Base-by-base conservation (phyloP, 2,329 filamentous ascomycete genomes). In the Alternaria triticimaculans region DNA sequence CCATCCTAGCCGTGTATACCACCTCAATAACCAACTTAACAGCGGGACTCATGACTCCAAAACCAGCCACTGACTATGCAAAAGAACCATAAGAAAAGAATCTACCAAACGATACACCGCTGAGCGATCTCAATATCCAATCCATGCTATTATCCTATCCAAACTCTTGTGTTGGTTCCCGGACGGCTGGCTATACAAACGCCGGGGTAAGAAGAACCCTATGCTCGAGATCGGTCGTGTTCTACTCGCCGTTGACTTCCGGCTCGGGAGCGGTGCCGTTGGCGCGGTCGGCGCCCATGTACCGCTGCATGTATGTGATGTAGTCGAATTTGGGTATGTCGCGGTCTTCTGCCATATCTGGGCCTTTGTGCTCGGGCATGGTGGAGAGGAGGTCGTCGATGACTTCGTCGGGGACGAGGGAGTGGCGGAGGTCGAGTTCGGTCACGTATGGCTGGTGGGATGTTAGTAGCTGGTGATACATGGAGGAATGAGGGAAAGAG, bases 391-490 rank as follows among this genome's bases (percentile, higher is more conserved):
- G 86, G 80, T 97, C 92, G 66, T 97, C 94, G 76, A 99, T 97
- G 68, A 99, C 92, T 77, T 98, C 95, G 77, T 99, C 96, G 0
- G 96, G 96, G 41, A 99, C 96, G 43, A 99, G 87, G 45, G 92
- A 96, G 81, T 99, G 96, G 63, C 95, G 89, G 62, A 99, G 87
- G 80, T 99, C 96, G 84, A 99, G 92, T 82, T 99, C 96, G 6
- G 96, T 99, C 44, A 99, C 96, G 80, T 99, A 99, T 11, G 95
- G 94, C 85, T 88, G 63, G 4, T 23, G 5, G 14, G 1, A 4
- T 14, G 60, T 75, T 64, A 75, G 67, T 51, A 48, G 6, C 7
- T 37, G 50, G 11, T 33, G 28, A 5, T 10, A 26, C 12, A 28
- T 14, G 18, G 11, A n/a, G 25, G 26, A 15, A 12, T 55, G 18